Percentiles rank a stretch among this genome's conserved stretches.
These are phyloP conservation scores for Galeopsis tetrahit DNA, from an alignment of 257 asterid species.

Conservation along the genomic window DNA sequence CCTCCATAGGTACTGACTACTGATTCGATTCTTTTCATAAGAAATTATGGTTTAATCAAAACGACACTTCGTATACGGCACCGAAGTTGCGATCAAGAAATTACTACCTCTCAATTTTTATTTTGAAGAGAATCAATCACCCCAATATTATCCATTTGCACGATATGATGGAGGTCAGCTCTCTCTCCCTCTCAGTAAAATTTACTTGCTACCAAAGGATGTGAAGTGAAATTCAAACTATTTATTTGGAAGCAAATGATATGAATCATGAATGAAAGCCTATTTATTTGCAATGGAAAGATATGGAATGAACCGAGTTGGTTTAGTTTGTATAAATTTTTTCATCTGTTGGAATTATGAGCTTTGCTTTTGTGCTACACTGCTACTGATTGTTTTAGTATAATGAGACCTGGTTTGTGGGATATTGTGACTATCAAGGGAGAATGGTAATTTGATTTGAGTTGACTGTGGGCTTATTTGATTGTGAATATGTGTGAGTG, in stretches of 20 bases:
- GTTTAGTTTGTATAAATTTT: slow-evolving; percentile 23
- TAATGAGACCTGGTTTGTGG: slow-evolving; percentile 8
- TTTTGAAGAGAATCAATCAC: slow-evolving; percentile 79
- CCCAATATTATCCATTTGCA: slow-evolving; percentile 91
- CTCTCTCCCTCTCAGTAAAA: not conserved
- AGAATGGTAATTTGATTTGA: slow-evolving; percentile 9
- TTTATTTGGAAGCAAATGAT: not conserved
- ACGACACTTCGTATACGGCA: no score
- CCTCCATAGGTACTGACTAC: no score
- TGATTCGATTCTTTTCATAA: no score
- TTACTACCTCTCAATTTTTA: slow-evolving; percentile 54
- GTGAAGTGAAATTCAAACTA: not conserved
- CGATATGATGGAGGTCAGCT: slow-evolving; percentile 92
- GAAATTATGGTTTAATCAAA: no score
- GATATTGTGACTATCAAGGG: slow-evolving; percentile 13
- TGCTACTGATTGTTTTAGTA: slow-evolving; percentile 7
- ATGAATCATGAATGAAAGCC: not conserved
- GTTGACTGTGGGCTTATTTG: slow-evolving; percentile 1
- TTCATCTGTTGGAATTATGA: slow-evolving; percentile 21
- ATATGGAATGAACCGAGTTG: slow-evolving; percentile 13
- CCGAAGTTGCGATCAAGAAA: no score
- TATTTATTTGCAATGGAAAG: not conserved
- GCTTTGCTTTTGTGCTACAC: slow-evolving; percentile 20
- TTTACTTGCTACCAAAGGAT: not conserved
- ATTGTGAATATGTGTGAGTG: not conserved